Evolutionary conservation across 2,329 filamentous ascomycete species (phyloP).

Genomic region (Verticillium isaacii): DNA sequence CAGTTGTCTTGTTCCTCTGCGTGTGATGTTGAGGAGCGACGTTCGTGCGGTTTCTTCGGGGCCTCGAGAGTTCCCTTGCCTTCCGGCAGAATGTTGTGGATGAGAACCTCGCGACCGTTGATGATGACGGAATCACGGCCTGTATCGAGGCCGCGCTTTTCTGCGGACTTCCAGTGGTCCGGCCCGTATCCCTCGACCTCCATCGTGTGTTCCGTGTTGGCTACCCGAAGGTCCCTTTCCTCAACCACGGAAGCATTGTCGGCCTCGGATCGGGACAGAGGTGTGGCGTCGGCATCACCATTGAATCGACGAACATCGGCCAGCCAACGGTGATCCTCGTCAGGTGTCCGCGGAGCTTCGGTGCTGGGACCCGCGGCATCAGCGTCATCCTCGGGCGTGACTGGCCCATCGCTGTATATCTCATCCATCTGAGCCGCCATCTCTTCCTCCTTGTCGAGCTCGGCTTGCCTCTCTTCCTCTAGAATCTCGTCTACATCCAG

Average conservation of each 20-base stretch:
- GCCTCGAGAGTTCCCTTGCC: slow-evolving; percentile 54
- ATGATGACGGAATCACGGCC: slow-evolving; percentile 70
- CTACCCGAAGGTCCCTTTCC: slow-evolving; percentile 45
- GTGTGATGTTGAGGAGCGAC: slow-evolving; percentile 13
- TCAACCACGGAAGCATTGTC: slow-evolving; percentile 13
- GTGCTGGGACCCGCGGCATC: slow-evolving; percentile 5
- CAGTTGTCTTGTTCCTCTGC: slow-evolving; percentile 14
- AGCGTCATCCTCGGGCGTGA: slow-evolving; percentile 11
- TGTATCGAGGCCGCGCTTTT: slow-evolving; percentile 53
- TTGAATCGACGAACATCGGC: slow-evolving; percentile 57
- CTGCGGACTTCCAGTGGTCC: slow-evolving; percentile 69
- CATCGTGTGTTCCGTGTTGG: slow-evolving; percentile 58
- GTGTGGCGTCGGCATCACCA: slow-evolving; percentile 60
- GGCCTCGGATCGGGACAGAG: background rate
- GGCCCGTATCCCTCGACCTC: slow-evolving; percentile 75
- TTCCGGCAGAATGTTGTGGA: slow-evolving; percentile 58
- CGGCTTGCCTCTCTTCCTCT: slow-evolving; percentile 68
- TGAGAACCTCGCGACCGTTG: slow-evolving; percentile 65
- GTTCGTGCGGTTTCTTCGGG: slow-evolving; percentile 40
- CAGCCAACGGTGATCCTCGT: background rate
- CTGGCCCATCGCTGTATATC: slow-evolving; percentile 51
- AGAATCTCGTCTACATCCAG: slow-evolving; percentile 88
- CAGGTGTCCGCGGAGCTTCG: background rate
- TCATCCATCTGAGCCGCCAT: slow-evolving; percentile 58
- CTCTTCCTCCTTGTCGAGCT: slow-evolving; percentile 52